Base-by-base conservation (phyloP, 2,329 filamentous ascomycete species). In the Neofusicoccum parvum region DNA sequence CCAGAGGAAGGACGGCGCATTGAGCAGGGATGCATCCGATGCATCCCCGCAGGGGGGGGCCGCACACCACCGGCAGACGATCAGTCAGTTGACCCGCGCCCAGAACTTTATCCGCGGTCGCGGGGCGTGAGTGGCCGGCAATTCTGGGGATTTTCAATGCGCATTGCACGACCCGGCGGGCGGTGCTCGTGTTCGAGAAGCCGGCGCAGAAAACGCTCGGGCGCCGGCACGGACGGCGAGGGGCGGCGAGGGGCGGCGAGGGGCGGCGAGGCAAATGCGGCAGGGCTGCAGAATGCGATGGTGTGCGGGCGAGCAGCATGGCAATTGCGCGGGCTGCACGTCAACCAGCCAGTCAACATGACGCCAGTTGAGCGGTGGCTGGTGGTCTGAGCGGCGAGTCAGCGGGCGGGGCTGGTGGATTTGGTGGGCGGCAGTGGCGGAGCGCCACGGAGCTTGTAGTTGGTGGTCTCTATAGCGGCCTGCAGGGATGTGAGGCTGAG, bases 401-500 rank as follows among this genome's bases (percentile, higher is more conserved):
- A 60, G 43, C 43, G n/a, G 14, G 56, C 56, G 56, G 56, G 56
- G 56, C 56, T 49, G 56, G 56, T 60, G 56, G 56, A 48, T 48
- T 12, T 14, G 56, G n/a, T 17, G 56, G 32, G 32, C 56, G 56
- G 56, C 43, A 60, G 56, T 60, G 56, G 56, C 56, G 56, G 56
- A 36, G 54, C 56, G 56, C 56, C 56, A 60, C 43, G 56, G 56
- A 60, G 56, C 56, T 60, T 60, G 56, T 60, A 46, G 56, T 60
- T 60, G 56, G 56, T 27, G 23, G 32, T 20, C n/a, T 11, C n/a
- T 46, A 45, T 45, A 17, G 39, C 20, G 9, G 39, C 32, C 56
- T 23, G 56, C 56, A 60, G 56, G 56, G 43, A 37, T 60, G 27
- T 15, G 12, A 48, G 43, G 43, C 37, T 43, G 43, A 23, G 12